These are phyloP conservation scores for Globisporangium irregulare DNA, from an alignment of 352 stramenopile species.

Conservation along the genomic window DNA sequence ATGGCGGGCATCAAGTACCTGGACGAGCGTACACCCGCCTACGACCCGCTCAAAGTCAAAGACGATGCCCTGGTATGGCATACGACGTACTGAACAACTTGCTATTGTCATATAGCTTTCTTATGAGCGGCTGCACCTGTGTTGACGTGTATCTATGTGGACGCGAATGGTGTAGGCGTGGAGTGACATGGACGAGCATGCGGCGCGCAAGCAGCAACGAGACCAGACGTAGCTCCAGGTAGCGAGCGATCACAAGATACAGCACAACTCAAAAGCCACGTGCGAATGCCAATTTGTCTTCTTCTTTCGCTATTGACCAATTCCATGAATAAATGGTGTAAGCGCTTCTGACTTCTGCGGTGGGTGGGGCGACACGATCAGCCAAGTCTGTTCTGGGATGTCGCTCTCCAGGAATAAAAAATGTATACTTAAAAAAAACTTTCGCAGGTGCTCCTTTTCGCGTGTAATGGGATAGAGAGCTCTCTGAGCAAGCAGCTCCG, in stretches of 20 bases:
- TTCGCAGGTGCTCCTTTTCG: not conserved
- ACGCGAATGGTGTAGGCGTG: slow-evolving; percentile 32
- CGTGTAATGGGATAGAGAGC: not conserved
- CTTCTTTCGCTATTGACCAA: not conserved
- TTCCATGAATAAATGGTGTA: not conserved
- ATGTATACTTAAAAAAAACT: not conserved
- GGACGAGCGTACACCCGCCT: slow-evolving; percentile 54
- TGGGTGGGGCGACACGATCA: not conserved
- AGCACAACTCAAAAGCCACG: not conserved
- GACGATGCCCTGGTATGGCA: slow-evolving; percentile 44
- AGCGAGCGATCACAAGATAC: not conserved
- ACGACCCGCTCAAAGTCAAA: slow-evolving; percentile 28
- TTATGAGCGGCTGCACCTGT: not conserved
- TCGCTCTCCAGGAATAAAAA: not conserved
- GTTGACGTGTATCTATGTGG: not conserved
- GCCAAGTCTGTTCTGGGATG: not conserved
- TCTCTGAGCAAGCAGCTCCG: not conserved
- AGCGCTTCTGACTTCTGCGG: not conserved
- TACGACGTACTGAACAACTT: not conserved
- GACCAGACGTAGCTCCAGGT: slow-evolving; percentile 1
- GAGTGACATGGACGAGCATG: slow-evolving; percentile 60
- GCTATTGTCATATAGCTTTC: not conserved
- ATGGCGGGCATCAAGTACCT: slow-evolving; percentile 68
- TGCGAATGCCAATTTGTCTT: not conserved
- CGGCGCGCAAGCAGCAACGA: slow-evolving; percentile 17